phyloP scores from a whole-genome alignment of 1,139 yeast species.

The Tardiomyces digboiensis region DNA sequence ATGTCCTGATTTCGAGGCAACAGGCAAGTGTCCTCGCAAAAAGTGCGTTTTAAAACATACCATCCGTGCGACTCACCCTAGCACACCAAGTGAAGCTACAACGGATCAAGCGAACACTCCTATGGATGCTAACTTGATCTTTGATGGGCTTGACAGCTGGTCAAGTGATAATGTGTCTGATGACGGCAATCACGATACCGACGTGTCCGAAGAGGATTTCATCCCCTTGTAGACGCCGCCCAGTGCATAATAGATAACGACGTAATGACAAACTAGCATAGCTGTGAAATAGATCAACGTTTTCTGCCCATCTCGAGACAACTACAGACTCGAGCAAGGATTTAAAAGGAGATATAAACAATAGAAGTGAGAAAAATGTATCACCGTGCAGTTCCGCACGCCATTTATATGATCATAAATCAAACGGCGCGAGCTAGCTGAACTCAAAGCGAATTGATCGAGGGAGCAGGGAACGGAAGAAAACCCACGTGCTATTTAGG shows the following conservation, averaged over 20 bases:
- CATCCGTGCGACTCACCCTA: conserved; percentile 11
- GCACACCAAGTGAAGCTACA: conserved; percentile 17
- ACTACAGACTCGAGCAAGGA: not conserved
- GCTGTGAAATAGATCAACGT: conserved; percentile 1
- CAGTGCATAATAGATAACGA: not conserved
- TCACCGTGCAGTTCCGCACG: conserved; percentile 13
- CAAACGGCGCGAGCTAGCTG: conserved; percentile 8
- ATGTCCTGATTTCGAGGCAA: conserved; percentile 65
- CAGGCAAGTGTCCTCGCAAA: conserved; percentile 46
- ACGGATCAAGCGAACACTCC: too few relatives aligned
- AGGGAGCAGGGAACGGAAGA: conserved; percentile 20
- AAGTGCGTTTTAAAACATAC: conserved; percentile 43
- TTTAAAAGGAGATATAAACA: not conserved
- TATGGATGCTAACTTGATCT: too few relatives aligned
- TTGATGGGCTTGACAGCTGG: too few relatives aligned
- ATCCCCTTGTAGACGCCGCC: not conserved
- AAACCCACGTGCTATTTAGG: conserved; percentile 12
- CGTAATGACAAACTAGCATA: conserved; percentile 1
- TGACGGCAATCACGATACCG: conserved; percentile 3
- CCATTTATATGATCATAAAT: conserved; percentile 2
- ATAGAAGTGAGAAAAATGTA: conserved; percentile 6
- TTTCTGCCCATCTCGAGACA: conserved; percentile 1
- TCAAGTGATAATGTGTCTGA: conserved; percentile 19
- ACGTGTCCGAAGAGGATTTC: not conserved
- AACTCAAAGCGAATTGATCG: conserved; percentile 11